A percentile compares a stretch with the other conserved stretches of the same genome.
Evolutionary conservation across 1,139 yeast species (phyloP).

Genomic region (Candida tetrigidarum): DNA sequence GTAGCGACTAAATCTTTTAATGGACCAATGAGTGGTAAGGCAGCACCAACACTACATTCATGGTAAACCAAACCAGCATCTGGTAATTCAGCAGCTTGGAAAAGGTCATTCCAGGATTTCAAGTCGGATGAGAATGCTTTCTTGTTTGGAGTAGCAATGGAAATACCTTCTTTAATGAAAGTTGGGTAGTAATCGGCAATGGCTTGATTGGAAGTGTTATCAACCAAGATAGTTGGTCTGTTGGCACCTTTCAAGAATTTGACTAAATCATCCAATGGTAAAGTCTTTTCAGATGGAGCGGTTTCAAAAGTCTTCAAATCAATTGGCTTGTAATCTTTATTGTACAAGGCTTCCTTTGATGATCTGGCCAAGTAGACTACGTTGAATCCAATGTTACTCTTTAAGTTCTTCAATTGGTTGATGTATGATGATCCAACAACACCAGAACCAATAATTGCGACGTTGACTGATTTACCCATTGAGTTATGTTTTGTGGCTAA

Average conservation of each 20-base stretch:
- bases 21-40: conserved; percentile 90
- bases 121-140: conserved; percentile 92
- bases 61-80: conserved; percentile 87
- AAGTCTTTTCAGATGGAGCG: conserved; percentile 51
- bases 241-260: conserved; percentile 67
- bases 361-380: conserved; percentile 82
- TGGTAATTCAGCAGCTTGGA: conserved; percentile 51
- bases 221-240: conserved; percentile 82
- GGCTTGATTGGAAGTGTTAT: conserved; percentile 85
- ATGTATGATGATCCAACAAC: conserved; percentile 91
- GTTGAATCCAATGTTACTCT: conserved; percentile 62
- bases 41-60: conserved; percentile 99
- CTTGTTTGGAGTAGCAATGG: conserved; percentile 97
- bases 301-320: conserved; percentile 65
- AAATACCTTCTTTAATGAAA: conserved; percentile 76
- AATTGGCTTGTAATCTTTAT: conserved; percentile 72
- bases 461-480: conserved; percentile 66
- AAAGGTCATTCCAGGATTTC: conserved; percentile 76
- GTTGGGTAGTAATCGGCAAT: conserved; percentile 79
- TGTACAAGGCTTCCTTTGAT: conserved; percentile 63
- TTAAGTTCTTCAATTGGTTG: conserved; percentile 67
- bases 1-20: conserved; percentile 85
- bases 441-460: conserved; percentile 90
- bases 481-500: background rate
- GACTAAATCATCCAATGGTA: conserved; percentile 60